Base-by-base conservation (phyloP, 805 yeast genomes). In the Jamesozyma jinghongensis region DNA sequence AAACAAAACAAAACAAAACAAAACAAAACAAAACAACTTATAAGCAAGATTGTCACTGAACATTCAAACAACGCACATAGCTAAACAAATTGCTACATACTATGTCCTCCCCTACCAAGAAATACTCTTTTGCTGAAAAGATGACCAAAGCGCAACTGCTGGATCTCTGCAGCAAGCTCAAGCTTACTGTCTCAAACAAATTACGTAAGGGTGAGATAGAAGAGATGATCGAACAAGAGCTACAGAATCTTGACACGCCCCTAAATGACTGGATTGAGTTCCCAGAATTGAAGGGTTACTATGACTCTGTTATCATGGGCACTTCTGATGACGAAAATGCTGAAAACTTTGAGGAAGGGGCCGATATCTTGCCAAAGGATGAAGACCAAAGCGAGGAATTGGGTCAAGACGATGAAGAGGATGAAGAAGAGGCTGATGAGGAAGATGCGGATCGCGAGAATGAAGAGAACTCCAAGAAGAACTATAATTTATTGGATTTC, bases 91-190 rank as follows among this genome's bases (percentile, higher is more conserved):
- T n/a, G n/a, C n/a, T n/a, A n/a, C n/a, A n/a, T n/a, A 22, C 6
- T 22, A 22, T 22, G 26, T 22, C 26, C 26, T 22, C 26, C 10
- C 12, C 25, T n/a, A 19, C 28, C 28, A 34, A 34, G 18, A 34
- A 33, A n/a, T 43, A 34, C 19, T 47, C 54, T 13, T 52, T 51
- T 37, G 26, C 26, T 22, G 43, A 42, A 12, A 53, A 46, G 38
- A 48, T 59, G 59, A 54, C 49, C 43, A 58, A 57, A 42, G 49
- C 48, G 13, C 55, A 57, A 31, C 40, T 57, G 33, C 34, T 57
- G 16, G 61, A 57, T 36, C 39, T 58, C 29, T 53, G 50, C 4
- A 49, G 50, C 34, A 59, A 52, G 40, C 44, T 56, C 22, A 49
- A 48, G 26, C 17, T 57, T 10, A 50, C 46, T 26, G 36, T 53